A percentile compares a stretch with the other conserved stretches of the same genome.
Conservation (phyloP, 2,329 filamentous ascomycete genomes). For the Phaeomoniella chlamydospora region DNA sequence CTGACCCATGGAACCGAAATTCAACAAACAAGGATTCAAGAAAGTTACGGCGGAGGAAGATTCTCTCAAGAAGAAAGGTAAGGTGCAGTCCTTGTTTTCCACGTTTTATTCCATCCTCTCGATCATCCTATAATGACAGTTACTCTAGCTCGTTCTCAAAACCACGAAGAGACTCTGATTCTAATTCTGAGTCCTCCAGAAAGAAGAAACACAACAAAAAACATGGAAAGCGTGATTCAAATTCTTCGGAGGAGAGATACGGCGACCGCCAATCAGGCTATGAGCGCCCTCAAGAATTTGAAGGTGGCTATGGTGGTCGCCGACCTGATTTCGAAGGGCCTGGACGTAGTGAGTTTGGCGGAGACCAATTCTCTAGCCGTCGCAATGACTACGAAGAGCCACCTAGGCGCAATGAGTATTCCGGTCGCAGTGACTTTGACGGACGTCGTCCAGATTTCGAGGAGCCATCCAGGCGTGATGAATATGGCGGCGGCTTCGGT, state of each 20-base stretch:
- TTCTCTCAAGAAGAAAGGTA: slow-evolving; percentile 8
- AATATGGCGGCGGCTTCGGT: slow-evolving; percentile 5
- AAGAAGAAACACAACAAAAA: slow-evolving; percentile 7
- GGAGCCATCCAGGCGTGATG: slow-evolving; percentile 2
- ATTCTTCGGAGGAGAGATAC: slow-evolving; percentile 3
- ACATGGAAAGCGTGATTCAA: slow-evolving; percentile 2
- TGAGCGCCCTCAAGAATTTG: slow-evolving; percentile 4
- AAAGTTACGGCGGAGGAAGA: slow-evolving; percentile 5
- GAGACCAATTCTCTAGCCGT: neutral
- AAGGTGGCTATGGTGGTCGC: slow-evolving; percentile 4
- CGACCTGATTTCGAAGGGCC: slow-evolving; percentile 1
- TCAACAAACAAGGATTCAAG: slow-evolving; percentile 2
- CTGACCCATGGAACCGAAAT: slow-evolving; percentile 4
- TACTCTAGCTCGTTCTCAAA: slow-evolving; percentile 4
- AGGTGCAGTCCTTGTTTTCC: neutral
- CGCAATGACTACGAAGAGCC: neutral
- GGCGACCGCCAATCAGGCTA: slow-evolving; percentile 8
- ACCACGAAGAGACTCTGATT: slow-evolving; percentile 1
- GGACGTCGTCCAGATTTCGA: slow-evolving; percentile 1
- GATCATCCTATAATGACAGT: neutral
- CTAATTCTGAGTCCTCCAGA: slow-evolving; percentile 1
- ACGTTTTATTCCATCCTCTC: neutral
- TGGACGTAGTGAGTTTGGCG: neutral
- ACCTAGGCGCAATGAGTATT: neutral
- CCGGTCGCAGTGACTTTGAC: neutral